Evolutionary conservation across 2,329 filamentous ascomycete species (phyloP).

Genomic region (Aureobasidium melanogenum): DNA sequence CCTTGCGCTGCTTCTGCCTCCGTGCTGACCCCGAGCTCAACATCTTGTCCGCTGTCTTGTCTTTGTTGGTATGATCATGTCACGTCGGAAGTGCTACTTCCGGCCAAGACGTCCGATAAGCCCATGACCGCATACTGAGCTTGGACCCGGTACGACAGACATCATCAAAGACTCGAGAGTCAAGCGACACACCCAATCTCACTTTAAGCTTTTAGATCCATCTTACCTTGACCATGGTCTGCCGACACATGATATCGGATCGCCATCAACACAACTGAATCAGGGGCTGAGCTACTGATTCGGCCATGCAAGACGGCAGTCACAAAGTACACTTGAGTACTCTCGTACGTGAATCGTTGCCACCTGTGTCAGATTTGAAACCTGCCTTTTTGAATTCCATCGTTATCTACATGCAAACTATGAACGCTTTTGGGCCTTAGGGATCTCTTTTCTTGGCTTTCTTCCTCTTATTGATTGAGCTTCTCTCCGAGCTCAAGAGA

Average conservation of each 20-base stretch:
- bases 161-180: background rate
- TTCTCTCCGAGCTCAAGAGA: background rate
- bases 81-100: background rate
- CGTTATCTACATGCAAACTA: constrained; percentile 1
- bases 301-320: background rate
- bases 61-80: background rate
- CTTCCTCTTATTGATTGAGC: background rate
- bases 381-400: background rate
- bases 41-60: background rate
- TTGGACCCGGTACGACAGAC: background rate
- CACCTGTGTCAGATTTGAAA: background rate
- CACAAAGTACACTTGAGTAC: too few relatives aligned
- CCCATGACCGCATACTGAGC: background rate
- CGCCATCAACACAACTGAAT: background rate
- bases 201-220: background rate
- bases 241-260: background rate
- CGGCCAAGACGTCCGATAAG: background rate
- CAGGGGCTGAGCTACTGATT: background rate
- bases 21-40: constrained; percentile 17
- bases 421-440: background rate
- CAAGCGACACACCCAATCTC: background rate
- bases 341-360: background rate
- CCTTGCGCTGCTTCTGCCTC: constrained; percentile 46
- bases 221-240: background rate
- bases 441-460: background rate